Evolutionary conservation across 192 early-diverging fungal species (phyloP).

Genomic region (Dissophora globulifera): DNA sequence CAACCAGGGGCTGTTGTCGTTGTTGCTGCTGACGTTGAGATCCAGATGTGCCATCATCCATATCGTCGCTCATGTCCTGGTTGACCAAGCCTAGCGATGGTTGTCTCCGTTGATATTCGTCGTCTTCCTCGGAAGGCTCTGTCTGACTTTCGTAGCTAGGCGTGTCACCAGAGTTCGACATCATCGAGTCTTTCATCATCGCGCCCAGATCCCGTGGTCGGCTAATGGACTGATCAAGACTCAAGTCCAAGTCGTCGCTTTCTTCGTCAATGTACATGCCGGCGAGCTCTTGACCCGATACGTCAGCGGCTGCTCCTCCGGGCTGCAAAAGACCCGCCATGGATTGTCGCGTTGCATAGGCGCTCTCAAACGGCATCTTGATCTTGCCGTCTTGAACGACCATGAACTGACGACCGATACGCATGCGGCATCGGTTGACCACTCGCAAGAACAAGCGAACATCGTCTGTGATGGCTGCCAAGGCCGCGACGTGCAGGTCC

Average conservation of each 20-base stretch:
- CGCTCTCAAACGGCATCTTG: slow-evolving; percentile 45
- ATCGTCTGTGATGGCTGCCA: slow-evolving; percentile 68
- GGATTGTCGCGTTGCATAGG: slow-evolving; percentile 40
- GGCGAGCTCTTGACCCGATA: slow-evolving; percentile 44
- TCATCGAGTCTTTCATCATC: slow-evolving; percentile 27
- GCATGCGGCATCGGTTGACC: slow-evolving; percentile 67
- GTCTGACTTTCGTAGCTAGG: slow-evolving; percentile 1
- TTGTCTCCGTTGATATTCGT: slow-evolving; percentile 13
- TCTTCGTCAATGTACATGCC: slow-evolving; percentile 54
- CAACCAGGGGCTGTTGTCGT: slow-evolving; percentile 8
- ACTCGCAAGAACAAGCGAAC: slow-evolving; percentile 64
- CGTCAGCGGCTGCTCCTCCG: slow-evolving; percentile 44
- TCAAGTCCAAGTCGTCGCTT: slow-evolving; percentile 43
- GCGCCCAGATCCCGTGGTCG: slow-evolving; percentile 37
- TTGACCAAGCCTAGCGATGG: neutral
- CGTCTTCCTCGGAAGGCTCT: slow-evolving; percentile 6
- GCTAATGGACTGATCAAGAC: slow-evolving; percentile 45
- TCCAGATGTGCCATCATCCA: slow-evolving; percentile 4
- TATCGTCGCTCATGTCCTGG: slow-evolving; percentile 4
- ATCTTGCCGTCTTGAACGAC: slow-evolving; percentile 49
- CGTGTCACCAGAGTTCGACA: slow-evolving; percentile 9
- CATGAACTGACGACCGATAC: slow-evolving; percentile 69
- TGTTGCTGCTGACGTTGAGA: slow-evolving; percentile 20
- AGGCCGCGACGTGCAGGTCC: slow-evolving; percentile 63
- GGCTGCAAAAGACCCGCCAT: slow-evolving; percentile 47